Base-by-base conservation (phyloP, 495 filamentous ascomycete species). In the Ramalina intermedia region DNA sequence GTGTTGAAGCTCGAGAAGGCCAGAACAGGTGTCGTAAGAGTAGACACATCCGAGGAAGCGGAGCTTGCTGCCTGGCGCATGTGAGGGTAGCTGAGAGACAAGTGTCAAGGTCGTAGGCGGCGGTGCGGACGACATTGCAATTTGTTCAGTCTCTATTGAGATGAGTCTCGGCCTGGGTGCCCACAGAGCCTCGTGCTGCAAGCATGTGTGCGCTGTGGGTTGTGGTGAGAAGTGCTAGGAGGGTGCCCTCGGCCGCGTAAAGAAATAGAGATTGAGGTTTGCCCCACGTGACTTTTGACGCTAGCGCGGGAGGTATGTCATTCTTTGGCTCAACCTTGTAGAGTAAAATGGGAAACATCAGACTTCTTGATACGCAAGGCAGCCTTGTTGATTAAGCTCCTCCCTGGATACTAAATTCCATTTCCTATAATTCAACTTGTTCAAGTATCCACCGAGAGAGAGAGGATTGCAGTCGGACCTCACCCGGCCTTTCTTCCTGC, bases 41-140 rank as follows among this genome's bases (percentile, higher is more conserved):
- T 68, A 70, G 35, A 93, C 84, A 59, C 90, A 96, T 64, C 87
- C 89, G 21, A 96, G 70, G 65, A 96, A 94, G 46, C 90, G 80
- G 51, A 96, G 78, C 65, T 96, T 96, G 13, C 76, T 69, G 35
- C 83, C 80, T 14, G 69, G 56, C 20, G 71, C 64, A 35, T 70
- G 67, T 24, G 57, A 62, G 14, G 68, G 65, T 6, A 95, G 68
- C 29, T 76, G 67, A 16, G 75, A 77, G 39, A 95, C 73, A 49
- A 88, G 78, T 48, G 76, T 77, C 36, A 85, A 73, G 37, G 64
- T 70, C 9, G 82, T 83, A 17, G 86, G 77, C 33, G 74, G 65
- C 18, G 83, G 82, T 4, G 72, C 65, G 21, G 67, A 73, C 44
- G 64, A 66, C 73, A 80, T 81, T 39, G 37, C 7, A 13, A 9